These are phyloP conservation scores for Cetraspora pellucida DNA, from an alignment of 192 early-diverging fungal species.

Conservation along the genomic window DNA sequence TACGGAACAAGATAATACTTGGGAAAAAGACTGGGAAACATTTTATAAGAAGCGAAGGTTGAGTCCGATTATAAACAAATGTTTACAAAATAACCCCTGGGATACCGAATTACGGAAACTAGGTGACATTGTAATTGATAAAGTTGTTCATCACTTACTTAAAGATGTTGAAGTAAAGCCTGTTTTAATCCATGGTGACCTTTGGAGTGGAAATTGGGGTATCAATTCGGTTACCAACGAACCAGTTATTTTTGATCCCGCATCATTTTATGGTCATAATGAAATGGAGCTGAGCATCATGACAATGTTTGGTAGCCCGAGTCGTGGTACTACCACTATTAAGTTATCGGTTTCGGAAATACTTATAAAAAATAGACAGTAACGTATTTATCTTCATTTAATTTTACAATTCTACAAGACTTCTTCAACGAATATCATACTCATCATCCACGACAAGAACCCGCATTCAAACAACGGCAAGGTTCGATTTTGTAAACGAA, in stretches of 20 bases:
- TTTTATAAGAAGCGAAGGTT: constrained; percentile 35
- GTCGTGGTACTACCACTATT: constrained; percentile 6
- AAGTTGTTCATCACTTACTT: constrained; percentile 28
- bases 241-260: constrained; percentile 36
- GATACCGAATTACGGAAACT: constrained; percentile 19
- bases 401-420: background rate
- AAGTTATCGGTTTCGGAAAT: no score
- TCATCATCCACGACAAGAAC: constrained; percentile 35
- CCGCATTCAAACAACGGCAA: constrained; percentile 31
- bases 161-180: constrained; percentile 31
- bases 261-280: constrained; percentile 38
- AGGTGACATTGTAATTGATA: constrained; percentile 21
- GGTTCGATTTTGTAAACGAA: background rate
- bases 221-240: constrained; percentile 32
- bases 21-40: constrained; percentile 32
- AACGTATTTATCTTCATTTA: background rate
- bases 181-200: constrained; percentile 39
- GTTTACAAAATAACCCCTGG: constrained; percentile 4
- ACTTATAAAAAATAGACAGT: no score
- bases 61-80: constrained; percentile 22
- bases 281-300: constrained; percentile 39
- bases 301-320: constrained; percentile 36
- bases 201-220: constrained; percentile 41
- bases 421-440: constrained; percentile 40
- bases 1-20: constrained; percentile 40